Percentiles rank a stretch among this genome's conserved stretches.
These are phyloP conservation scores for Evernia prunastri DNA, from an alignment of 495 filamentous ascomycete genomes.

Conservation along the genomic window DNA sequence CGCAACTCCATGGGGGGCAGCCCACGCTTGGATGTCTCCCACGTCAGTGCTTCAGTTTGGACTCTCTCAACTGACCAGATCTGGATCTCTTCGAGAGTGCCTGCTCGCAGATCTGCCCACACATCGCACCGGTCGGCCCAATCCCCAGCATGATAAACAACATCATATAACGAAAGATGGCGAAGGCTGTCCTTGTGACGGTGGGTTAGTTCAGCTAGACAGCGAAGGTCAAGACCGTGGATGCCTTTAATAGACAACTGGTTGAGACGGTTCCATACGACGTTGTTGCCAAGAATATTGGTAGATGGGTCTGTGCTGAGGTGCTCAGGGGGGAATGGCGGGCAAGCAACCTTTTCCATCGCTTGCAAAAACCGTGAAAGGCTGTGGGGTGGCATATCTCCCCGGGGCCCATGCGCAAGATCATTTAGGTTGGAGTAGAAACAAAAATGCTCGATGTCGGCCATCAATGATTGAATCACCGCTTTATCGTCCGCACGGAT, in stretches of 20 bases:
- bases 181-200: neutral
- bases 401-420: neutral
- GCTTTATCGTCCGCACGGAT: neutral
- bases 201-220: neutral
- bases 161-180: neutral
- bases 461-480: neutral
- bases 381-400: neutral
- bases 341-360: neutral
- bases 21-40: no score
- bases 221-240: neutral
- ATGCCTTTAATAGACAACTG: neutral
- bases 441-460: neutral
- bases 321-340: neutral
- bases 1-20: no score
- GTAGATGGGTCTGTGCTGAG: neutral
- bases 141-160: neutral
- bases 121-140: no score
- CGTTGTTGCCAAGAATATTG: neutral
- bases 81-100: neutral
- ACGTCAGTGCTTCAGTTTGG: no score
- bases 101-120: neutral
- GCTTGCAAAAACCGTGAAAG: neutral
- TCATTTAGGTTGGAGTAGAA: neutral
- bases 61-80: no score
- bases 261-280: neutral